Evolutionary conservation across 495 filamentous ascomycete genomes (phyloP).

Genomic region (Xylaria curta): DNA sequence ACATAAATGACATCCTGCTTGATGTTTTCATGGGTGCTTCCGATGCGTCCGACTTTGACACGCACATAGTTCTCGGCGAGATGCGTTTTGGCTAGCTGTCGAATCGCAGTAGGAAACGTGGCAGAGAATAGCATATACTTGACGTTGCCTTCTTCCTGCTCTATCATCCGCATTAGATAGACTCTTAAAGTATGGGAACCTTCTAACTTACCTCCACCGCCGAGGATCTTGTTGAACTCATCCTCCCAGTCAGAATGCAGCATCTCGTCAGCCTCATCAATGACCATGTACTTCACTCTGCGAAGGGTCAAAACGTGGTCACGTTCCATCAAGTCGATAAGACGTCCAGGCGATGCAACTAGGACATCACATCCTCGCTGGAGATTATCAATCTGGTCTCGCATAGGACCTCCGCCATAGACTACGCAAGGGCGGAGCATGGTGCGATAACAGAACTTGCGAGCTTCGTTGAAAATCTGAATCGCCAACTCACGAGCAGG

Average conservation of each 20-base stretch:
- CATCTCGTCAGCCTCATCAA: slow-evolving; percentile 97
- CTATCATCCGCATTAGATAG: slow-evolving; percentile 45
- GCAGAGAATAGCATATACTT: slow-evolving; percentile 93
- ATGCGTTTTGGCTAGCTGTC: slow-evolving; percentile 75
- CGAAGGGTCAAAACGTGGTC: slow-evolving; percentile 70
- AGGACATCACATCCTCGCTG: slow-evolving; percentile 87
- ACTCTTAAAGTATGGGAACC: background rate
- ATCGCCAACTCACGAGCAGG: slow-evolving; percentile 89
- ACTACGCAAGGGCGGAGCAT: slow-evolving; percentile 92
- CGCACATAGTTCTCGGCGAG: slow-evolving; percentile 74
- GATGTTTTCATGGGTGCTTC: slow-evolving; percentile 79
- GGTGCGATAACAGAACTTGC: slow-evolving; percentile 88
- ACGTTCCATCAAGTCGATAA: slow-evolving; percentile 80
- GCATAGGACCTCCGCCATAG: slow-evolving; percentile 80
- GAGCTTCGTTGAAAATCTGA: slow-evolving; percentile 93
- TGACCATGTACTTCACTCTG: slow-evolving; percentile 81
- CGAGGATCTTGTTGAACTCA: slow-evolving; percentile 72
- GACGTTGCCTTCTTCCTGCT: slow-evolving; percentile 79
- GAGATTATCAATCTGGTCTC: slow-evolving; percentile 72
- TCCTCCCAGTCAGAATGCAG: slow-evolving; percentile 76
- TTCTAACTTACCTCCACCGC: slow-evolving; percentile 70
- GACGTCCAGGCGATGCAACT: slow-evolving; percentile 84
- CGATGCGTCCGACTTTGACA: slow-evolving; percentile 83
- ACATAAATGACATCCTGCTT: slow-evolving; percentile 74
- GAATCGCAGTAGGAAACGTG: slow-evolving; percentile 81